A percentile compares a stretch with the other conserved stretches of the same genome.
These are phyloP conservation scores for Trichocomaceae sp. DNA, from an alignment of 2,329 filamentous ascomycete genomes.

Conservation along the genomic window DNA sequence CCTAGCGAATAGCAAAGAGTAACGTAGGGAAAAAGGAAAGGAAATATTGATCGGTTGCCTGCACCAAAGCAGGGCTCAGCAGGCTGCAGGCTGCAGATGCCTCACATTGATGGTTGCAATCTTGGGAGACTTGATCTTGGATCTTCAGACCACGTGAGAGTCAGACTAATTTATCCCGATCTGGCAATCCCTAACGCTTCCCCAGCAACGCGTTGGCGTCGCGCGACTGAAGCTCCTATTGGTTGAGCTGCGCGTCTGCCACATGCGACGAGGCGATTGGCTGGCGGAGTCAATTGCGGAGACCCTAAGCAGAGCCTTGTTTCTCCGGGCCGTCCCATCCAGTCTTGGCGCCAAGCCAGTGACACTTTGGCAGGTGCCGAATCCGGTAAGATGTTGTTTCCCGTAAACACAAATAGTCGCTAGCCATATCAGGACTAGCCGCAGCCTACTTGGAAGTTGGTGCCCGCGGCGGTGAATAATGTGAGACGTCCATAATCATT, in stretches of 20 bases:
- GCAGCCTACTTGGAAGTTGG: neutral
- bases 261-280: neutral
- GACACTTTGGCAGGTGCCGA: neutral
- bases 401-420: neutral
- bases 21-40: neutral
- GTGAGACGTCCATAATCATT: neutral
- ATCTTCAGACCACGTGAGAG: neutral
- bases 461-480: neutral
- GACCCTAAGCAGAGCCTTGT: neutral
- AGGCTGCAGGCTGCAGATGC: too few relatives aligned
- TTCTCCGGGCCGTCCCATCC: neutral
- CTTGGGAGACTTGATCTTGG: neutral
- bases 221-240: neutral
- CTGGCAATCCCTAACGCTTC: neutral
- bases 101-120: too few relatives aligned
- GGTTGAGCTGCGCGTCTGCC: too few relatives aligned
- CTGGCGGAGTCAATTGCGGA: neutral
- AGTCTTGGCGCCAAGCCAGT: neutral
- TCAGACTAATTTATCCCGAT: neutral
- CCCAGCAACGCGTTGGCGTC: neutral
- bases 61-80: neutral
- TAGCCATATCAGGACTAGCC: neutral
- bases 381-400: neutral
- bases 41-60: neutral
- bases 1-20: neutral